Conservation (phyloP, 495 filamentous ascomycete species). For the Thermothielavioides terrestris region DNA sequence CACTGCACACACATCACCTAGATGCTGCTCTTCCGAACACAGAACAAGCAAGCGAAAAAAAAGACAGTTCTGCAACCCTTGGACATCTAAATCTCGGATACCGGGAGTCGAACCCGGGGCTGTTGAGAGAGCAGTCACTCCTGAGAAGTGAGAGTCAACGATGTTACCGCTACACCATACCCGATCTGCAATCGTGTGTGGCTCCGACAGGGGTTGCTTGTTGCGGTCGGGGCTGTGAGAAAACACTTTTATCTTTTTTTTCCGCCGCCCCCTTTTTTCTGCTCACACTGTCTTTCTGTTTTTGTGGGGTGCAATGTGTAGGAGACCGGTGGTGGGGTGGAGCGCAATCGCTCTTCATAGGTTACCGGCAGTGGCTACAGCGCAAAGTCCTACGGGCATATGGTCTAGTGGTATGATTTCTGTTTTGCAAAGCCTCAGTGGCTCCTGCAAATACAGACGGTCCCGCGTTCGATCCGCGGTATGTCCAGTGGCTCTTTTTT, state of each 20-base stretch:
- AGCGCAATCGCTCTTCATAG: no score
- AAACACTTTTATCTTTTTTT: neutral
- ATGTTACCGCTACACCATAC: no score
- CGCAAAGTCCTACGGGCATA: constrained; percentile 5
- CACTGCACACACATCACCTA: no score
- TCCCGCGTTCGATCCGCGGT: constrained; percentile 10
- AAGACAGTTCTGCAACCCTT: neutral
- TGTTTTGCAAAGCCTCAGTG: constrained; percentile 7
- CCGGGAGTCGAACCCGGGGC: no score
- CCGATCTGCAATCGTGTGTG: neutral
- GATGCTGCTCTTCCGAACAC: neutral
- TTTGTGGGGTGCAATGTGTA: no score
- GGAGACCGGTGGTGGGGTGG: no score
- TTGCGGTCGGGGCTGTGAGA: neutral
- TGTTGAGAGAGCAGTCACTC: no score
- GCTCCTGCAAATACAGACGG: constrained; percentile 4
- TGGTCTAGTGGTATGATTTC: constrained; percentile 12
- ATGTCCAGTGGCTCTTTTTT: no score
- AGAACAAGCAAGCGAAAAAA: neutral
- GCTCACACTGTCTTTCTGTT: no score
- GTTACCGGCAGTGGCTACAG: no score
- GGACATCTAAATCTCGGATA: neutral
- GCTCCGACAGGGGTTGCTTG: neutral
- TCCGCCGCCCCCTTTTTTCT: no score
- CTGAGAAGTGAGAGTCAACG: no score